Evolutionary conservation across 2,329 filamentous ascomycete genomes (phyloP).

Genomic region (Xylaria sp.): DNA sequence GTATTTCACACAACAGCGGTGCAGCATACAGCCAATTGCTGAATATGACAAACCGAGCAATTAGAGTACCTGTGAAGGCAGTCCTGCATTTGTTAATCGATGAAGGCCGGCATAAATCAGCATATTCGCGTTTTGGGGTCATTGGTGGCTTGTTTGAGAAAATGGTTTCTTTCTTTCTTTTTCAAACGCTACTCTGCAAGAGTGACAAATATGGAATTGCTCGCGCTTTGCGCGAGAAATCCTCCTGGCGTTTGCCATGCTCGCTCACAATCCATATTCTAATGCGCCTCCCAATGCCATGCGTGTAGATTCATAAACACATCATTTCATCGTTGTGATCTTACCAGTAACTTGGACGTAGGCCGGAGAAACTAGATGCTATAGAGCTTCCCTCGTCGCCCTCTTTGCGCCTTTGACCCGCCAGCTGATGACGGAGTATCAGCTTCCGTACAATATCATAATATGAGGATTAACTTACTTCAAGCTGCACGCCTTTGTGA

Average conservation of each 20-base stretch:
- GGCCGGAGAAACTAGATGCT: slow-evolving; percentile 65
- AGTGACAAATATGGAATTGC: slow-evolving; percentile 1
- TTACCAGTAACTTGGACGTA: slow-evolving; percentile 70
- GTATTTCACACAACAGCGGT: not conserved
- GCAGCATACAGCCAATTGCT: not conserved
- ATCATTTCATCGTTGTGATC: slow-evolving; percentile 23
- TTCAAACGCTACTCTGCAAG: not conserved
- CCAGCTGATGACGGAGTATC: slow-evolving; percentile 58
- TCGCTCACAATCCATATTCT: slow-evolving; percentile 32
- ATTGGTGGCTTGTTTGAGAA: not conserved
- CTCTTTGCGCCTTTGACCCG: slow-evolving; percentile 77
- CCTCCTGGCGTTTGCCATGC: slow-evolving; percentile 19
- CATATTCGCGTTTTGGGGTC: not conserved
- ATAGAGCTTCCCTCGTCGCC: slow-evolving; percentile 62
- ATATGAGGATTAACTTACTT: slow-evolving; percentile 64
- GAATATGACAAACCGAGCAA: not conserved
- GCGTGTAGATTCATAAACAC: slow-evolving; percentile 26
- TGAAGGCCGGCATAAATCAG: not conserved
- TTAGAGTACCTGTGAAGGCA: not conserved
- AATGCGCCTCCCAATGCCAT: slow-evolving; percentile 36
- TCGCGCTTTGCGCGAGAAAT: slow-evolving; percentile 25
- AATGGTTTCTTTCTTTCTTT: not conserved
- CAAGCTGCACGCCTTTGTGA: slow-evolving; percentile 90
- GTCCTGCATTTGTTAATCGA: not conserved
- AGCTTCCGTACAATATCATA: not conserved